phyloP scores from a whole-genome alignment of 1,139 yeast species.

The Debaryomyces robertsiae region DNA sequence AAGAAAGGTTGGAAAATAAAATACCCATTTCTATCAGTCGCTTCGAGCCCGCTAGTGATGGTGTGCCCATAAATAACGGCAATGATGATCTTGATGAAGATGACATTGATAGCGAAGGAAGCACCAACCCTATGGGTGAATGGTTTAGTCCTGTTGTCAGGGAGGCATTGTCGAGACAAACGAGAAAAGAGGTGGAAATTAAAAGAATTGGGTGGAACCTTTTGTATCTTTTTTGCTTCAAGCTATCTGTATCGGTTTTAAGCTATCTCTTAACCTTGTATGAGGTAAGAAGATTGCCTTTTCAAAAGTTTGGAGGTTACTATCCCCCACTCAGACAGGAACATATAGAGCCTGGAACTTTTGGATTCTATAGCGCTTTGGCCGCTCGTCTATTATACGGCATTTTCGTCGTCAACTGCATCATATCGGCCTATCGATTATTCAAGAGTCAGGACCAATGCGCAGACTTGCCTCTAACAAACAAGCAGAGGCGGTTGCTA shows the following conservation, averaged over 20 bases:
- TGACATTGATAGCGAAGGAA: constrained; percentile 17
- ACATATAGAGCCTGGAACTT: constrained; percentile 9
- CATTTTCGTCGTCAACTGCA: constrained; percentile 19
- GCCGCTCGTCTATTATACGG: constrained; percentile 13
- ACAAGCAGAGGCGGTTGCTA: constrained; percentile 37
- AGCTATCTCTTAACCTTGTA: constrained; percentile 11
- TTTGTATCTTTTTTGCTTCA: constrained; percentile 21
- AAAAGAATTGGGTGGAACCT: constrained; percentile 24
- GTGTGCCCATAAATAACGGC: background rate
- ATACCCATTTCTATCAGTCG: constrained; percentile 18
- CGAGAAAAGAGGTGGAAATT: constrained; percentile 32
- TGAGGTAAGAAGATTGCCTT: constrained; percentile 11
- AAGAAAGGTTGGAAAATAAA: constrained; percentile 11
- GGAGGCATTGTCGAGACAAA: constrained; percentile 40
- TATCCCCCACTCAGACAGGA: constrained; percentile 11
- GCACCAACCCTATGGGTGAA: constrained; percentile 34
- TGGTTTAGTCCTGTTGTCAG: constrained; percentile 45
- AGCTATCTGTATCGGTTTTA: constrained; percentile 21
- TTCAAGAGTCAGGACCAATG: constrained; percentile 43
- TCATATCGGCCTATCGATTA: constrained; percentile 23
- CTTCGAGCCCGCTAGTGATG: background rate
- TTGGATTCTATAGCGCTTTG: constrained; percentile 6
- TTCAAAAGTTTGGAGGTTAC: constrained; percentile 12
- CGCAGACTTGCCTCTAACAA: constrained; percentile 42
- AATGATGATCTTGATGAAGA: constrained; percentile 14